phyloP scores from a whole-genome alignment of 768 basidiomycete species.

The Mycena olivaceomarginata region DNA sequence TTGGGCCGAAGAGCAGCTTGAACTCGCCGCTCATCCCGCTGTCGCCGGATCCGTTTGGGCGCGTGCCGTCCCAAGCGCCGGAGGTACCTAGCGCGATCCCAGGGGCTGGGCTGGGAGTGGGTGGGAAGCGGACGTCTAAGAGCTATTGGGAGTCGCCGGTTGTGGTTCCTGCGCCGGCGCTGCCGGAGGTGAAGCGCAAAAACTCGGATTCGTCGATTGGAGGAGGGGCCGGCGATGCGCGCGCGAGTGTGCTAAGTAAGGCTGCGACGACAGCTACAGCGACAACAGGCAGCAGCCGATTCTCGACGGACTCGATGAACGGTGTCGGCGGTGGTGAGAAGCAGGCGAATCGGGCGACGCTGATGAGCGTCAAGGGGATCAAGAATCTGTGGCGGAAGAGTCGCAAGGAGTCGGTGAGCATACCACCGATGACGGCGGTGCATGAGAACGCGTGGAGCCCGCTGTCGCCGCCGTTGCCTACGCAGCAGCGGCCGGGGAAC shows the following conservation, averaged over 20 bases:
- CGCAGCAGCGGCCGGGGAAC: constrained; percentile 33
- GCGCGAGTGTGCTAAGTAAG: constrained; percentile 31
- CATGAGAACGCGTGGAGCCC: constrained; percentile 53
- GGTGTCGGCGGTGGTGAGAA: constrained; percentile 55
- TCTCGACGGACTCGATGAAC: constrained; percentile 85
- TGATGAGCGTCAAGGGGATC: constrained; percentile 85
- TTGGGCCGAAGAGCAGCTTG: constrained; percentile 47
- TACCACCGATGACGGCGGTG: constrained; percentile 65
- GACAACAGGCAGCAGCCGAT: constrained; percentile 64
- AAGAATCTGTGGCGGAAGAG: constrained; percentile 89
- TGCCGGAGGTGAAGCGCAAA: constrained; percentile 48
- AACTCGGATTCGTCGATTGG: constrained; percentile 16
- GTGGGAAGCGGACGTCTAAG: constrained; percentile 48
- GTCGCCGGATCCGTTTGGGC: constrained; percentile 90
- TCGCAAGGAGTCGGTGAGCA: constrained; percentile 68
- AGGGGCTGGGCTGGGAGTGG: not conserved
- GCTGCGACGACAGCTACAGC: constrained; percentile 57
- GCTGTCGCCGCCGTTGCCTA: constrained; percentile 34
- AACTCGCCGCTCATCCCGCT: constrained; percentile 85
- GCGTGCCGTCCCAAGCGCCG: constrained; percentile 72
- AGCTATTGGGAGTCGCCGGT: constrained; percentile 65
- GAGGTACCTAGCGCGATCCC: constrained; percentile 1
- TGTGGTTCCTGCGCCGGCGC: constrained; percentile 38
- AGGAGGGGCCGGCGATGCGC: not conserved
- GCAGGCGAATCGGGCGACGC: constrained; percentile 67